phyloP scores from a whole-genome alignment of 495 filamentous ascomycete species.

The Cercophora scortea region DNA sequence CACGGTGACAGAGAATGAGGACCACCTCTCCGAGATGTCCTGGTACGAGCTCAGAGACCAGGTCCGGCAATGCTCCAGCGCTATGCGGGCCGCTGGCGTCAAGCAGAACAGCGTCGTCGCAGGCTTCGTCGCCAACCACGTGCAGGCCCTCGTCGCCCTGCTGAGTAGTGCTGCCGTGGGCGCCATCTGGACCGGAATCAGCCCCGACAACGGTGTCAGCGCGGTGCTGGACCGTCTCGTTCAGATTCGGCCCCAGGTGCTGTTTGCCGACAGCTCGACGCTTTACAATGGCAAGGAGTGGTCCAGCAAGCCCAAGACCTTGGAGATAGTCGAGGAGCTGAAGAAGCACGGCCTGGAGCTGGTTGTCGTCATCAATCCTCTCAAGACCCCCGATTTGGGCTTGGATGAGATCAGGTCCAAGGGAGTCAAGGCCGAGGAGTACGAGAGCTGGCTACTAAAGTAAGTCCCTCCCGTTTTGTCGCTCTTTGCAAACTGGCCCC shows the following conservation, averaged over 20 bases:
- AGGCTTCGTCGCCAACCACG: conserved; percentile 83
- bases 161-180: conserved; percentile 72
- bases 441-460: conserved; percentile 27
- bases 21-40: conserved; percentile 55
- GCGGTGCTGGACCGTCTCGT: conserved; percentile 70
- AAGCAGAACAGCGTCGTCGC: conserved; percentile 65
- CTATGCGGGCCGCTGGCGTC: conserved; percentile 57
- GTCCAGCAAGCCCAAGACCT: conserved; percentile 60
- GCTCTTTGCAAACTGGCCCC: too few species aligned
- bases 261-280: conserved; percentile 81
- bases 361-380: conserved; percentile 64
- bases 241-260: conserved; percentile 71
- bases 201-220: conserved; percentile 68
- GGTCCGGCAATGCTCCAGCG: conserved; percentile 64
- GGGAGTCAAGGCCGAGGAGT: conserved; percentile 43
- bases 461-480: conserved; percentile 7
- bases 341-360: conserved; percentile 49
- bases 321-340: conserved; percentile 59
- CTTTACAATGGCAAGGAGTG: conserved; percentile 85
- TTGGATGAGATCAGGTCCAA: conserved; percentile 35
- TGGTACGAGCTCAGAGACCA: conserved; percentile 75
- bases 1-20: conserved; percentile 59
- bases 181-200: conserved; percentile 86
- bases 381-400: conserved; percentile 40
- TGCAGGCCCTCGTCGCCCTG: conserved; percentile 78